phyloP scores from a whole-genome alignment of 2,329 filamentous ascomycete species.

The Paraphaeosphaeria sporulosa region DNA sequence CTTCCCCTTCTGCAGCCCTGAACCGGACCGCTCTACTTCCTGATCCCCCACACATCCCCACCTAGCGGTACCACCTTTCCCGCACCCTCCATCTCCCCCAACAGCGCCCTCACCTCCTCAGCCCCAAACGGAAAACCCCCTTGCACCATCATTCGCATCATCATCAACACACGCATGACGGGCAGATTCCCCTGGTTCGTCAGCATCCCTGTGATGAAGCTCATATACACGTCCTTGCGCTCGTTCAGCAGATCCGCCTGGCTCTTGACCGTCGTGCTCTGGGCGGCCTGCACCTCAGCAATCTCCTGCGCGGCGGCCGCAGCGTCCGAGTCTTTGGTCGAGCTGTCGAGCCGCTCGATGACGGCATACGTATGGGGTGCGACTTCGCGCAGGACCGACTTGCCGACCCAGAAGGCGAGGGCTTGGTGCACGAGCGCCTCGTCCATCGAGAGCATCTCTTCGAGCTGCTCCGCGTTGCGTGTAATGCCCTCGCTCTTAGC shows the following conservation, averaged over 20 bases:
- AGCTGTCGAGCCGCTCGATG: constrained; percentile 62
- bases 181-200: constrained; percentile 91
- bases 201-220: constrained; percentile 94
- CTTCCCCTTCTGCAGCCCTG: too few species aligned
- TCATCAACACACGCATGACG: constrained; percentile 82
- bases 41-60: constrained; percentile 44
- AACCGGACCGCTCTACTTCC: too few species aligned
- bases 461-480: constrained; percentile 56
- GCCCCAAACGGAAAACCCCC: constrained; percentile 90
- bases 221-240: constrained; percentile 80
- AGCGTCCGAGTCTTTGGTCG: constrained; percentile 39
- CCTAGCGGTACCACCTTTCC: constrained; percentile 41
- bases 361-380: constrained; percentile 66
- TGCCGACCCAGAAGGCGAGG: constrained; percentile 74
- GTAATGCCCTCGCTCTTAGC: constrained; percentile 39
- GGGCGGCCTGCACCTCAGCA: constrained; percentile 47
- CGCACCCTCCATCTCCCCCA: constrained; percentile 70
- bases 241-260: constrained; percentile 69
- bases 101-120: constrained; percentile 83
- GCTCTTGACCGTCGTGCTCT: constrained; percentile 58
- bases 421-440: constrained; percentile 73
- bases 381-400: constrained; percentile 67
- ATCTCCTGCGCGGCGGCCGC: constrained; percentile 49
- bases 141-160: constrained; percentile 90
- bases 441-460: constrained; percentile 71